Evolutionary conservation across 805 yeast species (phyloP), one percentile per base, ranked within the genome.

Genomic region (Candida anglica): DNA sequence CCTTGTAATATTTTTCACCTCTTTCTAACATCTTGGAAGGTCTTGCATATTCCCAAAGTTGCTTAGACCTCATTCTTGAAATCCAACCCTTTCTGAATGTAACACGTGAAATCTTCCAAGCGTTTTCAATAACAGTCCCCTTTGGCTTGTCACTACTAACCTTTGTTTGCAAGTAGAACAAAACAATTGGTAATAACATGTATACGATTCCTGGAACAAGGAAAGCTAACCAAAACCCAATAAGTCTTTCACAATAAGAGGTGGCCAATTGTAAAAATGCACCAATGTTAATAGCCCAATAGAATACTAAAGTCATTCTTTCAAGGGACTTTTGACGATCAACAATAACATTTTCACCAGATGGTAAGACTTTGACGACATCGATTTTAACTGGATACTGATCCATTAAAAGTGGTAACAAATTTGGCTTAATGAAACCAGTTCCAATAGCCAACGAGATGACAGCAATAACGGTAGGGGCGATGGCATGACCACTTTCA

Each of bases 341-440:
- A 28, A 71, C 57, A 45, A 82, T 76, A 22, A 83, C 89, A 30
- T 71, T 69, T 50, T 78, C 79, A 37, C 95, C 95, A 18, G 66
- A 52, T 43, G 73, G 71, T 37, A 72, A 62, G 3, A 72, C 74
- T 53, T 69, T 72, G 36, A 85, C 75, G 32, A 71, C 75, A 42
- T 78, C 81, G 44, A 72, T 69, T 37, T 73, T 64, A 52, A 77
- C 73, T 28, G 81, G 79, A 52, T 58, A 58, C 39, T 53, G 60
- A 40, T 62, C 86, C 57, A 69, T 56, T 34, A 69, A 50, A 31
- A 70, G 54, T 5, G 77, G 75, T 39, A 69, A 58, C 38, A 74
- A 63, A 45, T 73, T 74, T 37, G 79, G 75, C 47, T 74, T 74
- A 44, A 74, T 71, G 36, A 71, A 63, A 43, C 79, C 79, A 23